Conservation (phyloP, 108 stramenopile genomes). For the Seminavis robusta region DNA sequence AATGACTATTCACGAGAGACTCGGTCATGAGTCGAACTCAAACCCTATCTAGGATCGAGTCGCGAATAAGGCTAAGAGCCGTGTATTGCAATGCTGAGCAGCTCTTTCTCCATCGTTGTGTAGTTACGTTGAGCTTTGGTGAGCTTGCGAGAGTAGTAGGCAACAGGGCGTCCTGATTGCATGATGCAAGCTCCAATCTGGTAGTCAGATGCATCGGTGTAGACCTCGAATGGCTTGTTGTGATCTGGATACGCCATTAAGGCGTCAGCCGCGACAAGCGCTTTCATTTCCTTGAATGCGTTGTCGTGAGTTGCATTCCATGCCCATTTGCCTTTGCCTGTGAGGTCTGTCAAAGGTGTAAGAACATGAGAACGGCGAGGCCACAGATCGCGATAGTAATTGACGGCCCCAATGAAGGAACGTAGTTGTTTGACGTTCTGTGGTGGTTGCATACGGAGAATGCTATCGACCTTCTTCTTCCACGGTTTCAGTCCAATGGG, state of each 20-base stretch:
- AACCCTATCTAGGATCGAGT: too few species aligned
- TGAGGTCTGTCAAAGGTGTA: constrained; percentile 23
- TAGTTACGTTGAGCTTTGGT: constrained; percentile 36
- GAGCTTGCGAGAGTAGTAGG: constrained; percentile 34
- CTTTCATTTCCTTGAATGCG: constrained; percentile 47
- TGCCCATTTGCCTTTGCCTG: constrained; percentile 4
- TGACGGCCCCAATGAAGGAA: constrained; percentile 38
- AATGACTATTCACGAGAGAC: too few species aligned
- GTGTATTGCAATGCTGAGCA: too few species aligned
- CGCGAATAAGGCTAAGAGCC: too few species aligned
- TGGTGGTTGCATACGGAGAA: constrained; percentile 23
- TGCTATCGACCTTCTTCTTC: constrained; percentile 38
- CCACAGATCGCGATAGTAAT: constrained; percentile 48
- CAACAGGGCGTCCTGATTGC: too few species aligned
- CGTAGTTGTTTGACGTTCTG: constrained; percentile 24
- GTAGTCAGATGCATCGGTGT: constrained; percentile 39
- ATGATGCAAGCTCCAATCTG: constrained; percentile 33
- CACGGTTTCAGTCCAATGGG: constrained; percentile 25
- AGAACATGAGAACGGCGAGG: constrained; percentile 39
- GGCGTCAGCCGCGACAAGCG: constrained; percentile 23
- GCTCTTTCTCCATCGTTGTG: too few species aligned
- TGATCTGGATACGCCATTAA: constrained; percentile 35
- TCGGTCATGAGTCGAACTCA: too few species aligned
- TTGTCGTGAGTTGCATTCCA: constrained; percentile 13
- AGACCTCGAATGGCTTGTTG: constrained; percentile 39